These are phyloP conservation scores for Neophaeococcomyces mojaviensis DNA, from an alignment of 2,329 filamentous ascomycete species.

Conservation along the genomic window DNA sequence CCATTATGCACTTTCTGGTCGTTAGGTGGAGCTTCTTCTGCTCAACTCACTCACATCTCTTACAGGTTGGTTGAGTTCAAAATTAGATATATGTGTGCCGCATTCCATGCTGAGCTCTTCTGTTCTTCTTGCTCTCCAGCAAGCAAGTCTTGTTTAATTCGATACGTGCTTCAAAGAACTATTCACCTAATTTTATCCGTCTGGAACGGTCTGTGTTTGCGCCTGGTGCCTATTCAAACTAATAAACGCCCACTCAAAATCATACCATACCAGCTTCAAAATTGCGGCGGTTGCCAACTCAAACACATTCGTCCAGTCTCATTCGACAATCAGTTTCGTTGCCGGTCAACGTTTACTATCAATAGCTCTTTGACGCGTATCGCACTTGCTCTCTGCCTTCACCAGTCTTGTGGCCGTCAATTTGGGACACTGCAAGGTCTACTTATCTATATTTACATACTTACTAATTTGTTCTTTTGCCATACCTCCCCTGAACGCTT, in stretches of 20 bases:
- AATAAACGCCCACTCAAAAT: slow-evolving; percentile 6
- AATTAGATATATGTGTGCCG: slow-evolving; percentile 24
- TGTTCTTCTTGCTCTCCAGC: slow-evolving; percentile 15
- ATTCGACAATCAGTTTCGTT: slow-evolving; percentile 9
- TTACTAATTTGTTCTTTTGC: too few species aligned
- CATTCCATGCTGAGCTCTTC: background rate
- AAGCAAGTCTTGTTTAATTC: slow-evolving; percentile 26
- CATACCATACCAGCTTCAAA: slow-evolving; percentile 3
- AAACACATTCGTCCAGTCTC: background rate
- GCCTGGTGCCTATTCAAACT: slow-evolving; percentile 11
- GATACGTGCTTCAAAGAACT: slow-evolving; percentile 19
- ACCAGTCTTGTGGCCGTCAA: background rate
- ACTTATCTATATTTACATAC: background rate
- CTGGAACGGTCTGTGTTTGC: slow-evolving; percentile 9
- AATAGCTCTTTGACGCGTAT: slow-evolving; percentile 9
- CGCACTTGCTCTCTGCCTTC: slow-evolving; percentile 5
- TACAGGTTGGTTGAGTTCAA: slow-evolving; percentile 10
- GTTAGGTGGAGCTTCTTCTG: background rate
- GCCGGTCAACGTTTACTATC: slow-evolving; percentile 9
- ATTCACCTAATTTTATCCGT: slow-evolving; percentile 19
- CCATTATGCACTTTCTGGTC: slow-evolving; percentile 3
- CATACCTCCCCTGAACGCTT: too few species aligned
- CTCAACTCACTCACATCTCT: slow-evolving; percentile 1
- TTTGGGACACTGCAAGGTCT: background rate
- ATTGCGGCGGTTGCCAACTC: slow-evolving; percentile 1